These are phyloP conservation scores for Pseudonitzschia delicatissima DNA, from an alignment of 108 stramenopile species.

Conservation along the genomic window DNA sequence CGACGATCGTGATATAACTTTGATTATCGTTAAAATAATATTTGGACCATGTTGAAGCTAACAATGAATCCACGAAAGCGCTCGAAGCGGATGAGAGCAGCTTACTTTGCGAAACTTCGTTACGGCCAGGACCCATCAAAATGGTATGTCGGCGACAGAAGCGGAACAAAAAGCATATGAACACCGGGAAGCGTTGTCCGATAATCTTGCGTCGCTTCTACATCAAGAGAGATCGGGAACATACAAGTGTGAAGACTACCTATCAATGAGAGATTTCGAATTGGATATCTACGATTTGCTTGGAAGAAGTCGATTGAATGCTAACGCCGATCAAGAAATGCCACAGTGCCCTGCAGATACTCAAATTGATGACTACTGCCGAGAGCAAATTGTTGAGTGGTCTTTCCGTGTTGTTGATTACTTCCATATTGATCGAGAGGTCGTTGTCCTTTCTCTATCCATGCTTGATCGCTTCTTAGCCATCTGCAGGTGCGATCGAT, in stretches of 20 bases:
- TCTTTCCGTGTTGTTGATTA: constrained; percentile 70
- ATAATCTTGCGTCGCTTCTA: constrained; percentile 35
- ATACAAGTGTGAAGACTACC: constrained; percentile 51
- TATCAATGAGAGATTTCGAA: constrained; percentile 43
- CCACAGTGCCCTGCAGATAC: constrained; percentile 20
- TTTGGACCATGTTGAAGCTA: constrained; percentile 46
- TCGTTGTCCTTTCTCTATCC: constrained; percentile 47
- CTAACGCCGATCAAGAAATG: neutral
- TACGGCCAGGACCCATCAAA: neutral
- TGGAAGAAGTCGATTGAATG: constrained; percentile 14
- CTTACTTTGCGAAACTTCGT: constrained; percentile 12
- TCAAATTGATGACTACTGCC: constrained; percentile 58
- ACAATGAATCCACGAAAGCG: constrained; percentile 57
- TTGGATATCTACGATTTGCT: constrained; percentile 38
- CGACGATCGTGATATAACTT: too few relatives aligned
- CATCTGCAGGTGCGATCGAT: constrained; percentile 46
- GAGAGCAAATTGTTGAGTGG: constrained; percentile 75
- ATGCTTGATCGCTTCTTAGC: constrained; percentile 66
- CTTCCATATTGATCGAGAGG: constrained; percentile 66
- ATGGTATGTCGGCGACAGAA: neutral
- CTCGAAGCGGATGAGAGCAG: constrained; percentile 31
- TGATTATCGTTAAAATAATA: neutral
- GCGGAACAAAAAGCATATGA: constrained; percentile 15
- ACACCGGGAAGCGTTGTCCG: constrained; percentile 31
- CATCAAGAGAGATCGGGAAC: constrained; percentile 37